Evolutionary conservation across 75 land plant species (phyloP).

Genomic region (Picea sitchensis): DNA sequence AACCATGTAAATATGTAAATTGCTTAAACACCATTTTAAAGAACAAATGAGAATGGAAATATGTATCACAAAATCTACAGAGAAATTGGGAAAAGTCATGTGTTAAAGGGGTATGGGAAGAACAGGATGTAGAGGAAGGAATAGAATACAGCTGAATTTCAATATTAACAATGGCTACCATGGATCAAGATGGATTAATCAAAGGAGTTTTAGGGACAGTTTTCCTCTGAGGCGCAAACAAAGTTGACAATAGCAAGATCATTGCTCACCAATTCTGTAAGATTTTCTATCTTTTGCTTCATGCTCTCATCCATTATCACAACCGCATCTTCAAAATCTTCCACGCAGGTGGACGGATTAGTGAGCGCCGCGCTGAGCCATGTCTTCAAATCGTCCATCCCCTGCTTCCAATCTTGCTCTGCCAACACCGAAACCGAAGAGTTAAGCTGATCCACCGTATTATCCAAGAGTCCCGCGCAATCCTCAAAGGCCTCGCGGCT

Average conservation of each 20-base stretch:
- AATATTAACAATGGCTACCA: neutral
- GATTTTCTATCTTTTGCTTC: slow-evolving; percentile 23
- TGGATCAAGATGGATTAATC: neutral
- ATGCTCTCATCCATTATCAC: slow-evolving; percentile 19
- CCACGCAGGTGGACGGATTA: slow-evolving; percentile 55
- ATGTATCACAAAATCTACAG: no score
- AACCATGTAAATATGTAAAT: no score
- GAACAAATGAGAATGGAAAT: no score
- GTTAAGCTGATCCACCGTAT: slow-evolving; percentile 39
- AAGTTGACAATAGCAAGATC: slow-evolving; percentile 44
- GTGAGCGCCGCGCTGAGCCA: slow-evolving; percentile 59
- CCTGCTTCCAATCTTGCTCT: slow-evolving; percentile 9
- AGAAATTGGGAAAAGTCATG: no score
- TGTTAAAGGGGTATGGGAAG: no score
- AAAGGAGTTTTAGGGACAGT: neutral
- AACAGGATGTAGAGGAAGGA: no score
- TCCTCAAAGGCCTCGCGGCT: slow-evolving; percentile 14
- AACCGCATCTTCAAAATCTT: slow-evolving; percentile 46
- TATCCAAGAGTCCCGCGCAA: slow-evolving; percentile 37
- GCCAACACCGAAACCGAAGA: slow-evolving; percentile 39
- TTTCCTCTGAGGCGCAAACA: slow-evolving; percentile 12
- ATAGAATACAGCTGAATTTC: no score
- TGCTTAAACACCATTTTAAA: no score
- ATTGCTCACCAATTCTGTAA: slow-evolving; percentile 33
- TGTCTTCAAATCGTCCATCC: slow-evolving; percentile 31